phyloP scores from a whole-genome alignment of 148 eudicot genomes.

The Cornus suecica region DNA sequence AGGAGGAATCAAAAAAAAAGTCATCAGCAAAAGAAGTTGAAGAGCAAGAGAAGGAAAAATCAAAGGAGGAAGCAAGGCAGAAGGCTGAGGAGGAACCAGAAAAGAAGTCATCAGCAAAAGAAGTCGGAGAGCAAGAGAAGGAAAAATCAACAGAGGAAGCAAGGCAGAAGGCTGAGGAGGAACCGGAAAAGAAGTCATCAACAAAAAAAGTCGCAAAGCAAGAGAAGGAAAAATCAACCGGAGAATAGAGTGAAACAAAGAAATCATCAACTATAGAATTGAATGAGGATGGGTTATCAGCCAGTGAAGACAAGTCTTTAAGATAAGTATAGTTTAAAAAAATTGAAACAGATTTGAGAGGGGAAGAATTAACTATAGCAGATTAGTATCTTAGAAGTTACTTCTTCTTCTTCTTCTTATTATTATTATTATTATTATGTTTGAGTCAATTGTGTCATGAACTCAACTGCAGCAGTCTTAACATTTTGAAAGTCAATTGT shows the following conservation, averaged over 20 bases:
- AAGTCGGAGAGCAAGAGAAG: neutral
- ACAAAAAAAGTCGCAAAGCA: neutral
- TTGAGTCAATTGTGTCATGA: no score
- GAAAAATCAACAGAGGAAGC: neutral
- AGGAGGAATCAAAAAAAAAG: constrained; percentile 9
- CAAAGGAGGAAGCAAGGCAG: neutral
- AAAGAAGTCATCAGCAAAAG: neutral
- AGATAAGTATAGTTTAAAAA: no score
- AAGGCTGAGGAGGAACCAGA: constrained; percentile 9
- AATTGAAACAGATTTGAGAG: no score
- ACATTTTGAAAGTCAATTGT: no score
- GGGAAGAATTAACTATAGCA: no score
- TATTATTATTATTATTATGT: no score
- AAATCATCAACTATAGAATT: no score
- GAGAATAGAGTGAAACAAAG: neutral
- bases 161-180: constrained; percentile 2
- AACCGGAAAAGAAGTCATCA: neutral
- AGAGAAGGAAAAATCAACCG: neutral
- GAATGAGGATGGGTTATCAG: no score
- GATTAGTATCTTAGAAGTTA: no score
- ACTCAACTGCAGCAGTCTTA: no score
- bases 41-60: neutral
- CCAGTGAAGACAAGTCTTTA: no score
- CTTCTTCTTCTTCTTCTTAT: no score
- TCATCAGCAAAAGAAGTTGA: neutral